A percentile compares a stretch with the other conserved stretches of the same genome.
These are phyloP conservation scores for Pleurotus eryngii DNA, from an alignment of 768 basidiomycete species.

Conservation along the genomic window DNA sequence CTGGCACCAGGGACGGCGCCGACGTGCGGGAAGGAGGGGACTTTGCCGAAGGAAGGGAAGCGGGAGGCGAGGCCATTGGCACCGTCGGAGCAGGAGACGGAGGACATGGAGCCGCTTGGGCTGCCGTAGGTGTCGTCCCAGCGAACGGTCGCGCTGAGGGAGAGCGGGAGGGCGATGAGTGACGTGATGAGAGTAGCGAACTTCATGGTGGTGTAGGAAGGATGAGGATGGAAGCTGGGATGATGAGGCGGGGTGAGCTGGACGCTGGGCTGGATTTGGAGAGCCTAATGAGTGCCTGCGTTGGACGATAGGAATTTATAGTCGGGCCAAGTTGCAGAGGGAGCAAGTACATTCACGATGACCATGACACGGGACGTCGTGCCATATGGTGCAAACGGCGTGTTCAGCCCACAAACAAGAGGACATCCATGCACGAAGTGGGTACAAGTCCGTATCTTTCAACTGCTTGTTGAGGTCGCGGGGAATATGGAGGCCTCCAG, in stretches of 20 bases:
- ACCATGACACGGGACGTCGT: background rate
- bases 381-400: background rate
- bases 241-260: background rate
- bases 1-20: slow-evolving; percentile 47
- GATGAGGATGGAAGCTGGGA: background rate
- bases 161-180: slow-evolving; percentile 18
- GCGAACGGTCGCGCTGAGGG: slow-evolving; percentile 26
- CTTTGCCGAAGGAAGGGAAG: slow-evolving; percentile 45
- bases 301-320: background rate
- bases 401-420: background rate
- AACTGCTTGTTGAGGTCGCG: background rate
- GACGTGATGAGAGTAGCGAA: slow-evolving; percentile 12
- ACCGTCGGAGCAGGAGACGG: slow-evolving; percentile 47
- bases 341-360: background rate
- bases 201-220: slow-evolving; percentile 12
- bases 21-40: slow-evolving; percentile 60
- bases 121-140: slow-evolving; percentile 54
- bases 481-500: too few species aligned
- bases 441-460: background rate
- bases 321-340: background rate
- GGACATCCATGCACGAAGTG: background rate
- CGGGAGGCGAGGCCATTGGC: slow-evolving; percentile 44
- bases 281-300: background rate
- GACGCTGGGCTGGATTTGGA: background rate
- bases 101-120: slow-evolving; percentile 30